Base-by-base conservation (phyloP, 1,284 basidiomycete species). In the Trametes pubescens region DNA sequence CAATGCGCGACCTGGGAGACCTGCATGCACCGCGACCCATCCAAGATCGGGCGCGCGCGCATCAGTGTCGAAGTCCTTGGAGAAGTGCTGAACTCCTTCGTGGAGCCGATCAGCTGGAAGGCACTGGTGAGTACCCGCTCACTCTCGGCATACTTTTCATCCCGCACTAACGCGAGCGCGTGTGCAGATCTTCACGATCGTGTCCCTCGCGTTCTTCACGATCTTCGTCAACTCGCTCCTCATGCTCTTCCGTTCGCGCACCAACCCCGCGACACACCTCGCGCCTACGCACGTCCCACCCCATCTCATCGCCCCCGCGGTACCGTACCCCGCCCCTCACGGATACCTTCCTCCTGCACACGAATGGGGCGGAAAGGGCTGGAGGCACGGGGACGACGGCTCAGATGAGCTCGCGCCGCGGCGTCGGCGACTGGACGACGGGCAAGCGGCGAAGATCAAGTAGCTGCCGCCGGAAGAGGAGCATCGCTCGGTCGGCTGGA, bases 61-160 rank as follows among this genome's bases (percentile, higher is more conserved):
- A 92, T 99, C 69, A 91, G 93, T 51, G 96, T 97, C 58, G 95
- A 99, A 81, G 90, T 97, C 53, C 91, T 99, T 76, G 97, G 95
- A 53, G 96, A 98, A 72, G 93, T 98, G 43, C 89, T 98, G 71
- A 98, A 99, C 76, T 90, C 94, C 9, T 99, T 99, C 75, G 93
- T 99, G 34, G 97, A 99, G 75, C 91, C 93, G 48, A 96, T 99
- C 75, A 96, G 91, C 77, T 98, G 95, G 94, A 98, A 97, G 81
- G 96, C 95, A 18, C 83, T 99, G 80, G 94, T 93, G 68, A 77
- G 89, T 53, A 35, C 52, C 24, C 44, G 13, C 24, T 46, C 14
- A 21, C 29, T 11, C 46, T n/a, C n/a, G n/a, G n/a, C n/a, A n/a
- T n/a, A n/a, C n/a, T n/a, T n/a, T n/a, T n/a, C n/a, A n/a, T n/a